A percentile compares a stretch with the other conserved stretches of the same genome.
These are phyloP conservation scores for Malassezia obtusa DNA, from an alignment of 1,284 basidiomycete genomes.

Conservation along the genomic window DNA sequence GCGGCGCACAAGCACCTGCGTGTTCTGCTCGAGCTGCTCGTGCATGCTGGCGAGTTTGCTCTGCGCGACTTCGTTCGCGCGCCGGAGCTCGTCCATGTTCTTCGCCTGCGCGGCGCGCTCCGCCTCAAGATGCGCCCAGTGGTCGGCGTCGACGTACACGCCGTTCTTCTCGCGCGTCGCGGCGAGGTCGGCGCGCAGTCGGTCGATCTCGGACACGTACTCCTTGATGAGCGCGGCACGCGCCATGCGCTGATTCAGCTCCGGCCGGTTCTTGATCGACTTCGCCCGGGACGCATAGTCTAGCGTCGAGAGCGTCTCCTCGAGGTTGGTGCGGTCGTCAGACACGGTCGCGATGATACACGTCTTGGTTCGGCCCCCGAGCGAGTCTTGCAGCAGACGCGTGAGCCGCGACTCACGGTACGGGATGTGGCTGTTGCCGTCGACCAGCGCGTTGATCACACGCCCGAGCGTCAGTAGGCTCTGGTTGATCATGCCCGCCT, in stretches of 20 bases:
- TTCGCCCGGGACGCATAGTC: conserved; percentile 95
- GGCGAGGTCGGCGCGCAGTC: conserved; percentile 77
- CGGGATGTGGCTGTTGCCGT: conserved; percentile 76
- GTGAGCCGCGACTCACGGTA: conserved; percentile 82
- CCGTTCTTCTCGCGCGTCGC: conserved; percentile 43
- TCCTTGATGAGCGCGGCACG: conserved; percentile 86
- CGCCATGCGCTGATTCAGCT: conserved; percentile 87
- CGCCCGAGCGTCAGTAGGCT: conserved; percentile 88
- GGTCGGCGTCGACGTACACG: conserved; percentile 36
- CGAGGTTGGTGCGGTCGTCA: conserved; percentile 59
- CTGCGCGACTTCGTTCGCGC: conserved; percentile 35
- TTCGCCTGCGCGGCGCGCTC: conserved; percentile 30
- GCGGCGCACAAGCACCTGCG: conserved; percentile 38
- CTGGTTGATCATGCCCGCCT: conserved; percentile 99
- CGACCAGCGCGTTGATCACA: conserved; percentile 93
- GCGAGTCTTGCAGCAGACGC: conserved; percentile 90
- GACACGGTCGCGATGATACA: conserved; percentile 81
- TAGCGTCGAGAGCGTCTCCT: conserved; percentile 93
- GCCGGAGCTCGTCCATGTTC: conserved; percentile 29
- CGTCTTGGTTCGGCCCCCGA: conserved; percentile 95
- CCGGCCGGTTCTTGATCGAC: conserved; percentile 88
- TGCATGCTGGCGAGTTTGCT: conserved; percentile 37
- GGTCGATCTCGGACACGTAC: conserved; percentile 88
- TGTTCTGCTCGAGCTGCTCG: conserved; percentile 46
- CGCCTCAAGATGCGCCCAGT: conserved; percentile 31